These are phyloP conservation scores for Secale cereale DNA, from an alignment of 176 grass and related monocot species.

Conservation along the genomic window DNA sequence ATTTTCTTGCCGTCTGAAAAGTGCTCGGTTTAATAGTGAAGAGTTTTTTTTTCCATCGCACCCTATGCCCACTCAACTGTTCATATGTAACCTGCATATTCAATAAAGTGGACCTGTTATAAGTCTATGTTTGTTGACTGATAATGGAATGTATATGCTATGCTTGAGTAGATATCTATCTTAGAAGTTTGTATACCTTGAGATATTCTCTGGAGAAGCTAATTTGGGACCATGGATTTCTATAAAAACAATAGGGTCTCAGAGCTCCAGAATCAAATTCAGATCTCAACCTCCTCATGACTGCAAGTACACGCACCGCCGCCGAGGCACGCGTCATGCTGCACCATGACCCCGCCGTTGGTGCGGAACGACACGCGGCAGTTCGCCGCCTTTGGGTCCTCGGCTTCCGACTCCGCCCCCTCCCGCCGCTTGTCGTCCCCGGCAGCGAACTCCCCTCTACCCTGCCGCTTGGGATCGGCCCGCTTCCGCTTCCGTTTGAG, in stretches of 20 bases:
- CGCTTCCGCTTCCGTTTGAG: no score
- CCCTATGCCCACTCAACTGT: constrained; percentile 75
- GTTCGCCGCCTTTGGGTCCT: no score
- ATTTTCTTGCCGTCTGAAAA: constrained; percentile 70
- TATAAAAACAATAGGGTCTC: constrained; percentile 73
- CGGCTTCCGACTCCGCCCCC: no score
- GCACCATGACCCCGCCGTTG: no score
- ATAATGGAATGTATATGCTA: background rate
- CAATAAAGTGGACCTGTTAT: constrained; percentile 1
- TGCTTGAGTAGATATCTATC: background rate
- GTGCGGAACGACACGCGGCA: no score
- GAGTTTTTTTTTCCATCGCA: constrained; percentile 96
- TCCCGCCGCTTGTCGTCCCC: no score
- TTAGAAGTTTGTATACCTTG: constrained; percentile 49
- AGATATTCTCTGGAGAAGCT: constrained; percentile 89
- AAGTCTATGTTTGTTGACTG: background rate
- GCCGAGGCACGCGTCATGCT: no score
- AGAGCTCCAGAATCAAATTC: constrained; percentile 76
- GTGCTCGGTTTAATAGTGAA: constrained; percentile 81
- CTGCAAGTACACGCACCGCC: constrained; percentile 87
- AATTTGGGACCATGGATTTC: constrained; percentile 96
- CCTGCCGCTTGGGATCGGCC: no score
- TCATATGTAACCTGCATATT: constrained; percentile 79
- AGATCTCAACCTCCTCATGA: constrained; percentile 77
- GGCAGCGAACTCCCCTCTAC: no score